Evolutionary conservation across 2,329 filamentous ascomycete genomes (phyloP), one percentile per base, ranked within the genome.

Genomic region (Exophiala viscosa): DNA sequence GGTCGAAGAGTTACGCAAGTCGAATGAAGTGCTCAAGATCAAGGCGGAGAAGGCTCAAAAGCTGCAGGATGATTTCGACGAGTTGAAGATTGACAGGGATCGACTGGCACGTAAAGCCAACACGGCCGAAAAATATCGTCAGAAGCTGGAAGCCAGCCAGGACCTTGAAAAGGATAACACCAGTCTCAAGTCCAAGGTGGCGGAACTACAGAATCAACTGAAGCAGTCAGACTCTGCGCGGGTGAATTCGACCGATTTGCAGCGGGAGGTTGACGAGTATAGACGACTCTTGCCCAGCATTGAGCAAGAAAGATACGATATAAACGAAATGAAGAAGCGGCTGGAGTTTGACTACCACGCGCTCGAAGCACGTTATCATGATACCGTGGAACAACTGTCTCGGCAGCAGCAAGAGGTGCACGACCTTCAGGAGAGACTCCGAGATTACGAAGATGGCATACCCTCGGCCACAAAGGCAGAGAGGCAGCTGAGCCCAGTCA

Each of bases 161-260:
- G 71, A 75, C 48, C 69, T 74, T 53, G 74, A 77, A 61, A 75
- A 73, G 57, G 73, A 77, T 58, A 76, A 76, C 60, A 66, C 72
- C 48, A 65, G 64, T 8, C 65, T 77, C n/a, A 73, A 70, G 55
- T 68, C 70, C 44, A 71, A 76, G 58, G 69, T 76, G 42, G 70
- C 70, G 40, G 72, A 76, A 48, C 59, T 76, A 39, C 72, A 76
- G 54, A 69, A 73, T 48, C 72, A 76, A 52, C 52, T 76, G n/a
- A 72, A 72, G 59, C 69, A 75, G 43, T 65, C 69, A 2, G 73
- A 75, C 55, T 69, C 69, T 43, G 66, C 71, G 55, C 67, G 34
- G 17, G 49, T 55, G 28, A 53, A 53, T 58, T 56, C 55, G 43
- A 45, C 59, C 35, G 58, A 62, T 50, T 34, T 64, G 54, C 48